phyloP scores from a whole-genome alignment of 129 eudicot genomes.

The Sambucus nigra region DNA sequence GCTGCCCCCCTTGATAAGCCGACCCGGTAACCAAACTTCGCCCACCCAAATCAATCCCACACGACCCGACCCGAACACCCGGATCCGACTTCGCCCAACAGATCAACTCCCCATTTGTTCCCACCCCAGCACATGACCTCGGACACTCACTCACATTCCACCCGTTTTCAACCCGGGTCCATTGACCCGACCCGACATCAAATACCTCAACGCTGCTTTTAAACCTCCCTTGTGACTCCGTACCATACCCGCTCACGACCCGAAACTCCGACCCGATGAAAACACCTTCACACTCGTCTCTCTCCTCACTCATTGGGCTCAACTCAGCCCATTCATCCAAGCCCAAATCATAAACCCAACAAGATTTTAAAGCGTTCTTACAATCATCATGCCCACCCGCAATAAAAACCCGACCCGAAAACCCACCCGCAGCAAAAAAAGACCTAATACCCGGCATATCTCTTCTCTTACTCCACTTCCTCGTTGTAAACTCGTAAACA shows the following conservation, averaged over 20 bases:
- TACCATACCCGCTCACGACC: slow-evolving; percentile 90
- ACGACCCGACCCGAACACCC: slow-evolving; percentile 43
- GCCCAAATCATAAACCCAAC: slow-evolving; percentile 48
- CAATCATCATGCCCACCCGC: slow-evolving; percentile 84
- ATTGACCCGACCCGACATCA: slow-evolving; percentile 24
- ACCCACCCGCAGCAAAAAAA: slow-evolving; percentile 49
- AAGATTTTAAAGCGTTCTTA: slow-evolving; percentile 57
- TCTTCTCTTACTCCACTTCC: slow-evolving; percentile 47
- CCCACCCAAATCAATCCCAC: slow-evolving; percentile 58
- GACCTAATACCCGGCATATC: slow-evolving; percentile 70
- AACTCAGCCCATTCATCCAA: slow-evolving; percentile 65
- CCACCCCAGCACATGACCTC: slow-evolving; percentile 38
- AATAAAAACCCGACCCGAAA: slow-evolving; percentile 27
- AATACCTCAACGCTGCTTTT: slow-evolving; percentile 53
- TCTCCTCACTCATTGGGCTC: slow-evolving; percentile 60
- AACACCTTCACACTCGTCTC: slow-evolving; percentile 80
- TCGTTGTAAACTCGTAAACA: slow-evolving; percentile 61
- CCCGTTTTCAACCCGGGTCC: slow-evolving; percentile 55
- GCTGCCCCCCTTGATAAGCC: slow-evolving; percentile 50
- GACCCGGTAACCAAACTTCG: slow-evolving; percentile 50
- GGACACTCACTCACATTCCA: slow-evolving; percentile 63
- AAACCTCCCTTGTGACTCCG: slow-evolving; percentile 63
- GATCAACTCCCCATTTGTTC: slow-evolving; percentile 24
- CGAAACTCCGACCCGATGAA: slow-evolving; percentile 67
- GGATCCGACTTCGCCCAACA: slow-evolving; percentile 44